These are phyloP conservation scores for Cynanchum wilfordii DNA, from an alignment of 257 asterid species.

Conservation along the genomic window DNA sequence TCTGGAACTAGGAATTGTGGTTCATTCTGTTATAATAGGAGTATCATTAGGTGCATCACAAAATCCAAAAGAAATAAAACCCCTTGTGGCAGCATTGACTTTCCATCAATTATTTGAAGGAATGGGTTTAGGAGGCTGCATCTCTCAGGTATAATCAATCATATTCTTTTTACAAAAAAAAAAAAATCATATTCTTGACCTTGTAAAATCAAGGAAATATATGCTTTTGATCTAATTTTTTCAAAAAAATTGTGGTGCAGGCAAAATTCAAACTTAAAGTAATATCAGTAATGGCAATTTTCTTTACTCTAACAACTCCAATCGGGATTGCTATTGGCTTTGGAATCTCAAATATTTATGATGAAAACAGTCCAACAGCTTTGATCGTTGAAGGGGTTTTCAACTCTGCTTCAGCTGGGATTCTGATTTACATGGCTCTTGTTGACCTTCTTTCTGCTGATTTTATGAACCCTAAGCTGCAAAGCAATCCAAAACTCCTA, in stretches of 20 bases:
- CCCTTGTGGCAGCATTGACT: conserved; percentile 28
- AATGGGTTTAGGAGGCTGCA: conserved; percentile 40
- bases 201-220: no score
- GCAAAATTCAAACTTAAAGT: conserved; percentile 20
- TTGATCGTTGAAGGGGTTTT: conserved; percentile 30
- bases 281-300: conserved; percentile 22
- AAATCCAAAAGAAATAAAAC: conserved; percentile 24
- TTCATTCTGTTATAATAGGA: conserved; percentile 32
- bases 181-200: background rate
- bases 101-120: conserved; percentile 38
- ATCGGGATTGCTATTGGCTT: conserved; percentile 28
- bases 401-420: conserved; percentile 39
- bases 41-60: conserved; percentile 29
- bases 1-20: conserved; percentile 29
- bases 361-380: conserved; percentile 26
- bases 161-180: no score
- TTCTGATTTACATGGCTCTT: conserved; percentile 32
- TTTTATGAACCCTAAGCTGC: conserved; percentile 26
- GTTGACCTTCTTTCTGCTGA: conserved; percentile 35
- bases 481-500: conserved; percentile 21
- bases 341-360: conserved; percentile 23
- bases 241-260: conserved; percentile 8
- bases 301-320: conserved; percentile 35
- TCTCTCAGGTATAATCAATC: conserved; percentile 24
- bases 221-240: no score